Base-by-base conservation (phyloP, 164 flowering plant species). In the Stephania cephalantha region DNA sequence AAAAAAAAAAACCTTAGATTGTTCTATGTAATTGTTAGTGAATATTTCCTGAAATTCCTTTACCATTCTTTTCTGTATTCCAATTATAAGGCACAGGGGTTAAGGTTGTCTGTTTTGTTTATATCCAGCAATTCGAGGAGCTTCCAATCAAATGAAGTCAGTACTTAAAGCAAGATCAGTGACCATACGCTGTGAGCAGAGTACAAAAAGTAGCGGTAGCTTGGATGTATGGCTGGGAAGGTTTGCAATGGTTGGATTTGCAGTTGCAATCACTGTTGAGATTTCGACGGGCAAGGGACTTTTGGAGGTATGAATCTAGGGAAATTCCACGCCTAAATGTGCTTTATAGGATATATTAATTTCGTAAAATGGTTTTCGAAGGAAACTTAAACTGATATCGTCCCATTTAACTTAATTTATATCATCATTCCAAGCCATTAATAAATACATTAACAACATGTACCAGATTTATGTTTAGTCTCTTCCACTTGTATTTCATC, bases 221-320 rank as follows among this genome's bases (percentile, higher is more conserved):
- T 81, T 95, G 85, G 98, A 91, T 81, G 86, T 91, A 74, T 95
- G 99, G 99, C 83, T 95, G 2, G 99, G 99, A 6, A 87, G 99
- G 44, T 25, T 86, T 73, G 98, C 97, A n/a, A 95, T 95, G 98
- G 79, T 89, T 80, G 96, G 98, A 67, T 95, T 95, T 88, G 94
- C 90, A 20, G 85, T 80, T 42, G 97, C 92, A 53, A 82, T 95
- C 70, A 83, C 86, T 70, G 88, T 90, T 77, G 99, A 91, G 84
- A 74, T 93, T 52, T 80, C 83, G 44, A 95, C 99, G 2, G 99
- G 99, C 74, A 91, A 90, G 83, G 99, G 99, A 61, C 91, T 95
- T 69, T 83, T 95, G 55, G 94, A 93, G 97, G 97, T 95, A 87
- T 80, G 77, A 7, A 61, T 18, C 22, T 61, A 61, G 20, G 25